Conservation (phyloP, 2,329 filamentous ascomycete genomes). For the Aureobasidium zeae region DNA sequence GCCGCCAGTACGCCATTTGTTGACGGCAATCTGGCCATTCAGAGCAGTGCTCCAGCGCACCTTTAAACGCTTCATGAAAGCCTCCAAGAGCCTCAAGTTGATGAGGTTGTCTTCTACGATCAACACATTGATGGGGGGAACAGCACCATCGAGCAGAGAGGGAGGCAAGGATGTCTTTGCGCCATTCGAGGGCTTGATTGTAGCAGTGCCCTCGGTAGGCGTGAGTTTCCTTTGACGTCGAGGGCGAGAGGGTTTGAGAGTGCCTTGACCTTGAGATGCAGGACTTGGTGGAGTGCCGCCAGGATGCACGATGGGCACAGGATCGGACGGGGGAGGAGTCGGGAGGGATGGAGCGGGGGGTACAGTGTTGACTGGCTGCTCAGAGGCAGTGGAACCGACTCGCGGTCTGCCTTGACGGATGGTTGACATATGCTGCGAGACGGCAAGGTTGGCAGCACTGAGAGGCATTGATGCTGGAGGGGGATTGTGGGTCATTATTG, state of each 20-base stretch:
- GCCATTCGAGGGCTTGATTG: constrained; percentile 35
- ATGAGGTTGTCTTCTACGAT: constrained; percentile 99
- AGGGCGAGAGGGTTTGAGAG: constrained; percentile 15
- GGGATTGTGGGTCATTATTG: constrained; percentile 45
- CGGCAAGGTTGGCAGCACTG: constrained; percentile 29
- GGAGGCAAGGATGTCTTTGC: constrained; percentile 11
- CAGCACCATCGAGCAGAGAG: constrained; percentile 57
- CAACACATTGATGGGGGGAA: constrained; percentile 92
- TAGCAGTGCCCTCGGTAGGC: constrained; percentile 31
- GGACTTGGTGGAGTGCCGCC: constrained; percentile 28
- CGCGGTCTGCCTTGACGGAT: constrained; percentile 27
- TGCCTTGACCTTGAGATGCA: constrained; percentile 19
- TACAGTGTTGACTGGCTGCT: constrained; percentile 34
- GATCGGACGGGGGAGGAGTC: constrained; percentile 41
- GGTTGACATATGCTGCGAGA: constrained; percentile 30
- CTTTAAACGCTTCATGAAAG: constrained; percentile 90
- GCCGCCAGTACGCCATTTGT: constrained; percentile 83
- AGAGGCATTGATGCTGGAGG: constrained; percentile 20
- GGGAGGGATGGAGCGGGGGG: constrained; percentile 44
- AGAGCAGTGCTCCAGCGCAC: constrained; percentile 96
- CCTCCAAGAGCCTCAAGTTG: constrained; percentile 85
- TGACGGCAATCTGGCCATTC: constrained; percentile 87
- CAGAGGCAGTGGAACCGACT: constrained; percentile 34
- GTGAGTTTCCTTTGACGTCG: constrained; percentile 17
- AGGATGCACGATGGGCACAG: constrained; percentile 20